phyloP scores from a whole-genome alignment of 768 basidiomycete genomes.

The Suillus fuscotomentosus region DNA sequence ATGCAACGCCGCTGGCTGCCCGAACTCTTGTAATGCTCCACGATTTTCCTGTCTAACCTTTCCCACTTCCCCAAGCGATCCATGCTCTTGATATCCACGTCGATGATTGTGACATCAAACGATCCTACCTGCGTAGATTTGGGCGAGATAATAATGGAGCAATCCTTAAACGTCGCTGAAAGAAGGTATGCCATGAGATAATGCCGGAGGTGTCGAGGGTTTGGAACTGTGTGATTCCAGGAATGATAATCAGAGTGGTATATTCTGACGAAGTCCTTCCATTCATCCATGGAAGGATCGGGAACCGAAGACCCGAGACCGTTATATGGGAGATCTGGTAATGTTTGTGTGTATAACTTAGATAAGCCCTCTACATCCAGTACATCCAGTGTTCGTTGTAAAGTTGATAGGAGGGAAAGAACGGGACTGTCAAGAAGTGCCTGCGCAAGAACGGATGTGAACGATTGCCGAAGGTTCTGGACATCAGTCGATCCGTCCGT shows the following conservation, averaged over 20 bases:
- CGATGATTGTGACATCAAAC: constrained; percentile 55
- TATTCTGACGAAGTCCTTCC: constrained; percentile 57
- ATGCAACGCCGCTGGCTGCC: constrained; percentile 18
- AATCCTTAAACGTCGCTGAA: constrained; percentile 96
- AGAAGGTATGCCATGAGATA: constrained; percentile 77
- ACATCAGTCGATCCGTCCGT: constrained; percentile 9
- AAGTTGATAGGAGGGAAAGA: constrained; percentile 48
- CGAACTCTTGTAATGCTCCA: constrained; percentile 35
- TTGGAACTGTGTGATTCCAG: constrained; percentile 38
- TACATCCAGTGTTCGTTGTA: constrained; percentile 77
- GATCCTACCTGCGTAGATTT: constrained; percentile 3
- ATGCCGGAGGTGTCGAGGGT: constrained; percentile 50
- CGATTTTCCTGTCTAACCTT: constrained; percentile 69
- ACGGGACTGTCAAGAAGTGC: constrained; percentile 50
- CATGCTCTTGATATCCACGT: constrained; percentile 81
- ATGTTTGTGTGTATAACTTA: constrained; percentile 33
- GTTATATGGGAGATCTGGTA: constrained; percentile 1
- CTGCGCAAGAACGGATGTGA: constrained; percentile 49
- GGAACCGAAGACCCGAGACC: constrained; percentile 29
- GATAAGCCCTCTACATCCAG: constrained; percentile 84
- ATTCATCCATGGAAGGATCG: constrained; percentile 64
- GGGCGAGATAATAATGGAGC: constrained; percentile 63
- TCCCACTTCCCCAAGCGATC: constrained; percentile 68
- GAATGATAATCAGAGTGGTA: constrained; percentile 42
- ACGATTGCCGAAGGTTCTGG: constrained; percentile 42